Evolutionary conservation across 495 filamentous ascomycete species (phyloP).

Genomic region (Bombardia bombarda): DNA sequence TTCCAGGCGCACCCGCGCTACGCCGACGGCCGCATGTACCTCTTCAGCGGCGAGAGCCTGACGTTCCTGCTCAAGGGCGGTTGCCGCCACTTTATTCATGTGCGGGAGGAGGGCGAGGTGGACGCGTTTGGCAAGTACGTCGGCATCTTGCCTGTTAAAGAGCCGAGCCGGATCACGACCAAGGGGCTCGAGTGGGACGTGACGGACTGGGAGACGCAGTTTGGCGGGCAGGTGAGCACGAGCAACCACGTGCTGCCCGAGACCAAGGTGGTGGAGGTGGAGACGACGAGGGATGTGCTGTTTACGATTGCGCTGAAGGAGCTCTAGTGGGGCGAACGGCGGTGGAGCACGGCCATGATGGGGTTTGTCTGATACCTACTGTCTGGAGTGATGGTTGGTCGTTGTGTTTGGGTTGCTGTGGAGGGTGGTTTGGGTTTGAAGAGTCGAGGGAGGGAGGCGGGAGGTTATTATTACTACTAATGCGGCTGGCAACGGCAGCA

Average conservation of each 20-base stretch:
- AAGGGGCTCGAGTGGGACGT: slow-evolving; percentile 88
- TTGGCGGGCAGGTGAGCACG: slow-evolving; percentile 81
- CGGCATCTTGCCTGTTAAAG: slow-evolving; percentile 77
- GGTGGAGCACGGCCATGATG: no score
- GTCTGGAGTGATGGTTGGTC: neutral
- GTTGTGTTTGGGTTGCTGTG: neutral
- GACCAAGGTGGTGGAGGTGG: slow-evolving; percentile 45
- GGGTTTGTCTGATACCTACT: no score
- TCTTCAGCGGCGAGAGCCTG: slow-evolving; percentile 70
- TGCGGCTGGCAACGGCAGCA: no score
- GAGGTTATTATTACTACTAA: no score
- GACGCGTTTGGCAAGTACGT: slow-evolving; percentile 54
- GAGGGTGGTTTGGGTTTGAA: neutral
- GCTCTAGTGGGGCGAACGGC: neutral
- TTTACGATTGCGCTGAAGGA: slow-evolving; percentile 72
- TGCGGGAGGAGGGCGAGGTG: slow-evolving; percentile 32
- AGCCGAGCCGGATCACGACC: slow-evolving; percentile 64
- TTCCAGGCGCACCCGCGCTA: slow-evolving; percentile 41
- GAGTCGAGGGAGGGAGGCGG: no score
- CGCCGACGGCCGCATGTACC: slow-evolving; percentile 46
- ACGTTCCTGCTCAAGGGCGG: slow-evolving; percentile 69
- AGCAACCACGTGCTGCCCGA: slow-evolving; percentile 72
- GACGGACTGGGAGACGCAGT: slow-evolving; percentile 64
- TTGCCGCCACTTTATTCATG: slow-evolving; percentile 58
- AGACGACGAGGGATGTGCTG: slow-evolving; percentile 61